phyloP scores from a whole-genome alignment of 495 filamentous ascomycete genomes.

The Penicillium odoratum region DNA sequence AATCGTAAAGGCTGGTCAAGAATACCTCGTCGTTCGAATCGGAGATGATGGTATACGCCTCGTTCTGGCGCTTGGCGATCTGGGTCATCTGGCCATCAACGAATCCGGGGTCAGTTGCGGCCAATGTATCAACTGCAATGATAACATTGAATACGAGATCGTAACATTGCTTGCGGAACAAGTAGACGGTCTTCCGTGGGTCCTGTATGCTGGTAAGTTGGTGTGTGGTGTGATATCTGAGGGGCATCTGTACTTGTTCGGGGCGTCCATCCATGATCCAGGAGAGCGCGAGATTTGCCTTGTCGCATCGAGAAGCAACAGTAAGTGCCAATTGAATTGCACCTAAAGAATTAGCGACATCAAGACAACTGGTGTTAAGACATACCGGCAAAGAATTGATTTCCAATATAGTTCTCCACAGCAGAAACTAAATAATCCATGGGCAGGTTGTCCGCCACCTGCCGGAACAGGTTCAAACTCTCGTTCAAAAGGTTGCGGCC shows the following conservation, averaged over 20 bases:
- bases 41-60: constrained; percentile 86
- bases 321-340: constrained; percentile 86
- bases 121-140: constrained; percentile 68
- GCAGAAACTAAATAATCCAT: constrained; percentile 78
- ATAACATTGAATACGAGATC: constrained; percentile 76
- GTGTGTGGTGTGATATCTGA: not conserved
- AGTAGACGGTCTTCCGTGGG: constrained; percentile 62
- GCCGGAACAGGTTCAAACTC: constrained; percentile 81
- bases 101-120: constrained; percentile 62
- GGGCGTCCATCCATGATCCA: constrained; percentile 70
- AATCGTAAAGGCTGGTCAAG: constrained; percentile 92
- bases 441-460: constrained; percentile 78
- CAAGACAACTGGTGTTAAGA: not conserved
- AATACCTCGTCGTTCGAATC: constrained; percentile 87
- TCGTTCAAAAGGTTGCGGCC: constrained; percentile 85
- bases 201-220: constrained; percentile 50
- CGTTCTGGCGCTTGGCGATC: constrained; percentile 71
- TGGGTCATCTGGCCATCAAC: constrained; percentile 76
- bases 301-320: constrained; percentile 78
- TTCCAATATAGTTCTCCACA: constrained; percentile 69
- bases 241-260: constrained; percentile 41
- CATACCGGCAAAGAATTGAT: constrained; percentile 80
- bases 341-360: constrained; percentile 40
- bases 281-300: constrained; percentile 74
- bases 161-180: constrained; percentile 77